Evolutionary conservation across 2,329 filamentous ascomycete genomes (phyloP).

Genomic region (Phyllosticta capitalensis): DNA sequence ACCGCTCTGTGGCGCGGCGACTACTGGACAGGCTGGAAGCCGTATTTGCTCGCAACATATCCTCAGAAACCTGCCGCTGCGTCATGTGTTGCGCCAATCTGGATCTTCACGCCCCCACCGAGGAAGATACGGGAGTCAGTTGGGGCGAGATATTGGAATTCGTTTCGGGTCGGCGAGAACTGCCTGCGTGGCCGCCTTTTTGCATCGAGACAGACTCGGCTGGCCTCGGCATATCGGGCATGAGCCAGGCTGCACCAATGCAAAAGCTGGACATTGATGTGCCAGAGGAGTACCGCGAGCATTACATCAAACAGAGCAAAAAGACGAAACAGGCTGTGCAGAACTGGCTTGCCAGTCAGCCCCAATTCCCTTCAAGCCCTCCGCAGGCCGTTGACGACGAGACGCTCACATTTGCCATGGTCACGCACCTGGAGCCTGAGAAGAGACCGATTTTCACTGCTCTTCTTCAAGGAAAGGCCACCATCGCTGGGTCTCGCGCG

Average conservation of each 20-base stretch:
- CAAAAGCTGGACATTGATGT: conserved; percentile 88
- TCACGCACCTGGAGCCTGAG: conserved; percentile 70
- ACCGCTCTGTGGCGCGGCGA: conserved; percentile 84
- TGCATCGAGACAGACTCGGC: conserved; percentile 44
- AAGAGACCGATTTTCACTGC: conserved; percentile 77
- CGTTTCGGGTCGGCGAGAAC: conserved; percentile 76
- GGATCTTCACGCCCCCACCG: conserved; percentile 21
- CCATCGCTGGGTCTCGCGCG: conserved; percentile 46
- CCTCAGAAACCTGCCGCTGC: conserved; percentile 74
- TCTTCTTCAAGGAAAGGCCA: conserved; percentile 53
- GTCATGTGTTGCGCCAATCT: conserved; percentile 61
- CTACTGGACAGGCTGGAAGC: conserved; percentile 85
- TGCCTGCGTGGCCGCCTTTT: conserved; percentile 85
- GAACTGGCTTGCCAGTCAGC: conserved; percentile 76
- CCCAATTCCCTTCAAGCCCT: conserved; percentile 61
- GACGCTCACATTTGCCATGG: conserved; percentile 83
- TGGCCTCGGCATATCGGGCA: conserved; percentile 46
- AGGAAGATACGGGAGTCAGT: conserved; percentile 59
- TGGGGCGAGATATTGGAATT: conserved; percentile 95
- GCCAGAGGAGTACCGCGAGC: conserved; percentile 83
- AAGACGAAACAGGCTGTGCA: conserved; percentile 90
- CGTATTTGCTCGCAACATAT: conserved; percentile 88
- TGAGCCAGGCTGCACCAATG: conserved; percentile 47
- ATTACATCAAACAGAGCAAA: conserved; percentile 84
- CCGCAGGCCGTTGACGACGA: conserved; percentile 90